Percentiles rank a stretch among this genome's conserved stretches.
These are phyloP conservation scores for Ammopiptanthus mongolicus DNA, from an alignment of 306 rosid species.

Conservation along the genomic window DNA sequence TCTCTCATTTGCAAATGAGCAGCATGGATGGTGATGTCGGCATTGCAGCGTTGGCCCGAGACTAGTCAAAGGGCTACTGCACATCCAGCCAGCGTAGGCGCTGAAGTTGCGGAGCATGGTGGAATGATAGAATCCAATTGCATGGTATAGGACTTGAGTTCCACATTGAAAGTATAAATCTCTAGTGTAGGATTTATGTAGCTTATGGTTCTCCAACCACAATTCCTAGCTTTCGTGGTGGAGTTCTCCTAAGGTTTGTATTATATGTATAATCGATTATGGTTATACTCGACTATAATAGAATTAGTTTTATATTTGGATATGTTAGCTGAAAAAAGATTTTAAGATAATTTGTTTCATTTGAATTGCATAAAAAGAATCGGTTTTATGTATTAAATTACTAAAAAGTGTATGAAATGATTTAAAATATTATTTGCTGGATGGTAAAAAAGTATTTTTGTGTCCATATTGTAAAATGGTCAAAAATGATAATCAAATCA, in stretches of 20 bases:
- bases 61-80: not conserved
- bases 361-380: not conserved
- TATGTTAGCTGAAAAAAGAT: not conserved
- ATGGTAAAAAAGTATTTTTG: too few species aligned
- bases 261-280: too few species aligned
- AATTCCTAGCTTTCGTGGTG: not conserved
- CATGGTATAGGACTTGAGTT: not conserved
- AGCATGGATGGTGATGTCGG: not conserved
- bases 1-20: not conserved
- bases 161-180: not conserved
- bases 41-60: not conserved
- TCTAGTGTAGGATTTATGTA: not conserved
- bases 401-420: too few species aligned
- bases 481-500: too few species aligned
- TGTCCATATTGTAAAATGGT: too few species aligned
- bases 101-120: not conserved
- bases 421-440: too few species aligned
- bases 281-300: not conserved
- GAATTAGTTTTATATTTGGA: not conserved
- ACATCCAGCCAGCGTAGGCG: not conserved
- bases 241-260: not conserved
- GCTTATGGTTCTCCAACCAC: not conserved
- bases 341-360: too few species aligned
- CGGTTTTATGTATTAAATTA: too few species aligned
- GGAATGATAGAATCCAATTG: not conserved